Evolutionary conservation across 2,329 filamentous ascomycete species (phyloP), one percentile per base, ranked within the genome.

Genomic region (Davidsoniella australis): DNA sequence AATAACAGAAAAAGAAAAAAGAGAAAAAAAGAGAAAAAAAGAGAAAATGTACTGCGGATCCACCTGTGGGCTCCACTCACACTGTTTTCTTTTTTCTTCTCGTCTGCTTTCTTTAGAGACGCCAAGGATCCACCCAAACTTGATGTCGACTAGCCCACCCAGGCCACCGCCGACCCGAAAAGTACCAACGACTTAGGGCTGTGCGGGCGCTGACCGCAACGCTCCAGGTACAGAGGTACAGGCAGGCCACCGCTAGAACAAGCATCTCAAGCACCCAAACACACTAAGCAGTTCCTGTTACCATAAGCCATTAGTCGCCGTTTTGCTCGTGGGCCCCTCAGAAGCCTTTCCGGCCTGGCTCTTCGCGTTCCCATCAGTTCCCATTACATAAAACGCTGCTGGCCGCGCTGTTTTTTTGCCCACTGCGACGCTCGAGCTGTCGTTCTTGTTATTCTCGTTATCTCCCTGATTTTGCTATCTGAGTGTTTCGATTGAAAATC

Each of bases 321-420:
- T 33, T 33, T 33, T 33, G 29, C 29, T 33, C 29, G 29, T 33
- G 29, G 29, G 8, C 29, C 29, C 29, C 9, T 33, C 29, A 33
- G 29, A 33, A 33, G 29, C 36, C 44, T 20, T 36, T 46, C 29
- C 17, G 44, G 44, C 24, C 44, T 17, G 36, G 44, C 29, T 36
- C 33, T 33, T 33, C 45, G 29, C 49, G 47, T 53, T 53, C 51
- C 41, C 50, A 55, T 55, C 55, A 54, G 47, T 53, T 53, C 53
- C 41, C 50, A 55, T 56, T 56, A 54, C 54, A 56, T 55, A 54
- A 56, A 56, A 55, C 44, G 49, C 49, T 51, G 49, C 17, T 43
- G 39, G 49, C 40, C 45, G 49, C 49, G 45, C 48, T 48, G 45
- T 20, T 29, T 45, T 45, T 51, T 45, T 26, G 46, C 46, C 46